Base-by-base conservation (phyloP, 2,329 filamentous ascomycete genomes). In the Paecilomyces sp. region DNA sequence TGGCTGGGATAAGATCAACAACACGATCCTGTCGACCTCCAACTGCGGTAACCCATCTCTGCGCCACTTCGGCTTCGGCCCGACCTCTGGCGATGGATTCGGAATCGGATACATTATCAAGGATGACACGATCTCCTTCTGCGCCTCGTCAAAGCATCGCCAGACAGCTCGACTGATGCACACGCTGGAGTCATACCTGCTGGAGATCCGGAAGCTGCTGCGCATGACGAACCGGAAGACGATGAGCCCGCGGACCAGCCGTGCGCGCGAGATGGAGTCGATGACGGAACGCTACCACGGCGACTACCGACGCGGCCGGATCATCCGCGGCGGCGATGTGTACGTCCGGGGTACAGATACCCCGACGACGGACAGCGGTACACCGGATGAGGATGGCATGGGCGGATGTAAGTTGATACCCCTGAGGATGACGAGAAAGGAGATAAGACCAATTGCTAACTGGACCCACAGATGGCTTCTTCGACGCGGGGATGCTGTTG, bases 51-150 rank as follows among this genome's bases (percentile, higher is more conserved):
- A 97, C 75, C 94, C 94, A 0, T 91, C 89, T 0, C 85, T 99
- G 18, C 87, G 94, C 1, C 93, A 97, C 68, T 99, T 99, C 68
- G 94, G 94, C 3, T 99, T 99, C 72, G 94, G 94, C 0, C 94
- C 94, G 1, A 96, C 93, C 0, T 93, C 90, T 0, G 93, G 88
- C 1, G 92, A 97, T 65, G 94, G 94, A 0, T 97, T 97, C 70
- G 94, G 94, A 31, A 97, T 99, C 59, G 94, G 94, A 2, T 99
- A 99, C 78, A 97, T 99, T 69, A 97, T 99, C 83, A 99, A 99
- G 76, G 91, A 95, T 66, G 90, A 94, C 57, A 84, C 86, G 55
- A 90, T 97, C 62, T 91, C 88, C 54, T 93, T 99, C 62, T 97
- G 94, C 74, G 92, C 92, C 0, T 90, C 88, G 13, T 94, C 89